phyloP scores from a whole-genome alignment of 345 rosid genomes.

The Brassica juncea region DNA sequence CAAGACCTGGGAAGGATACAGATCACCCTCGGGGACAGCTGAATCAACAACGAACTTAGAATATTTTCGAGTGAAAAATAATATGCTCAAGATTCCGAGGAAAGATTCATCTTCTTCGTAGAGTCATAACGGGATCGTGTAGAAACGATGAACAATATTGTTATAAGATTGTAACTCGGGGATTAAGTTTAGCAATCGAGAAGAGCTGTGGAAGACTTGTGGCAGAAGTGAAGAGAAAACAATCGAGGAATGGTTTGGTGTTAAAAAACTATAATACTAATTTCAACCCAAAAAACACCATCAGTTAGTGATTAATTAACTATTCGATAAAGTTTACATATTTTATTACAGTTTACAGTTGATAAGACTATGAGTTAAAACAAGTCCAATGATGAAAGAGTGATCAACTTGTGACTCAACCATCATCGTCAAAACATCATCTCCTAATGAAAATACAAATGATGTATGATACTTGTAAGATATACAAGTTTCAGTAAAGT shows the following conservation, averaged over 20 bases:
- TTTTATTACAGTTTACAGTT: too few species aligned
- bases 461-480: conserved; percentile 6
- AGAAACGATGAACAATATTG: conserved; percentile 31
- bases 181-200: conserved; percentile 42
- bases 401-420: too few species aligned
- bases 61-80: conserved; percentile 52
- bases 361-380: too few species aligned
- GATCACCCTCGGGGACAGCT: conserved; percentile 11
- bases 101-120: conserved; percentile 35
- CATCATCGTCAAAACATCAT: too few species aligned
- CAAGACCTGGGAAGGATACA: conserved; percentile 54
- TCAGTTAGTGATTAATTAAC: too few species aligned
- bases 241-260: conserved; percentile 48
- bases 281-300: too few species aligned
- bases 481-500: conserved; percentile 6
- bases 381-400: too few species aligned
- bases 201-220: conserved; percentile 45
- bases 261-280: too few species aligned
- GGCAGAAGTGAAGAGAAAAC: conserved; percentile 59
- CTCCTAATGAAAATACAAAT: neutral
- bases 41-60: conserved; percentile 22
- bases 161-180: conserved; percentile 36
- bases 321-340: too few species aligned
- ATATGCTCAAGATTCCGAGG: conserved; percentile 19
- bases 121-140: conserved; percentile 40